Conservation (phyloP, 2,329 filamentous ascomycete genomes). For the Fusarium graminum region DNA sequence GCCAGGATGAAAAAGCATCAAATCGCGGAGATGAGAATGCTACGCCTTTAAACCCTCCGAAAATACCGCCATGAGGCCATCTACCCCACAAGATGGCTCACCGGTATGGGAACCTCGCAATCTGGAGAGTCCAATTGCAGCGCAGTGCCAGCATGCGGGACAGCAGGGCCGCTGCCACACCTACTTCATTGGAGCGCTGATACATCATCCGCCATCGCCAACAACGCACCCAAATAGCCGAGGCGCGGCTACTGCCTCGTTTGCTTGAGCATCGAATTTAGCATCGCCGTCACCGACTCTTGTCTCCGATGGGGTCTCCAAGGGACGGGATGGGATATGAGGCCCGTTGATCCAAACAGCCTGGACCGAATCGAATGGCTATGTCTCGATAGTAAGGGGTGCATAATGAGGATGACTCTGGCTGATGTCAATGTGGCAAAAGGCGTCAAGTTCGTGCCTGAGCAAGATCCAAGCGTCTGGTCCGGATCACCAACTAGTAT, state of each 20-base stretch:
- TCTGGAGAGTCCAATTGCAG: slow-evolving; percentile 39
- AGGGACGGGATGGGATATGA: background rate
- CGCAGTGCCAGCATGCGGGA: slow-evolving; percentile 19
- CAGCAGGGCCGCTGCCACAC: slow-evolving; percentile 29
- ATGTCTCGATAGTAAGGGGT: slow-evolving; percentile 24
- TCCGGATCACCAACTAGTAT: slow-evolving; percentile 2
- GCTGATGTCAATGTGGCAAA: slow-evolving; percentile 32
- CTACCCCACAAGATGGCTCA: slow-evolving; percentile 41
- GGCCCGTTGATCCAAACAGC: slow-evolving; percentile 19
- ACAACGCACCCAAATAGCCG: slow-evolving; percentile 23
- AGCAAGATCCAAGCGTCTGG: slow-evolving; percentile 32
- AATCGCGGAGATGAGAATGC: slow-evolving; percentile 34
- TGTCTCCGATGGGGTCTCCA: background rate
- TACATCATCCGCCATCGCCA: slow-evolving; percentile 12
- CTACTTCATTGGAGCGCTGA: slow-evolving; percentile 36
- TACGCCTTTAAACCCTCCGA: slow-evolving; percentile 22
- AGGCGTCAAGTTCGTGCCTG: slow-evolving; percentile 21
- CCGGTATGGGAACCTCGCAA: slow-evolving; percentile 39
- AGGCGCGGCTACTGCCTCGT: slow-evolving; percentile 22
- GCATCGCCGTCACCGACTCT: no score
- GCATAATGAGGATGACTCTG: slow-evolving; percentile 33
- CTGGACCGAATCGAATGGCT: slow-evolving; percentile 2
- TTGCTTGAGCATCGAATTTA: background rate
- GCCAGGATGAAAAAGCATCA: background rate
- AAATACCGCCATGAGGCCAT: slow-evolving; percentile 33